Conservation (phyloP, 2,329 filamentous ascomycete species). For the Blastomyces emzantsi region DNA sequence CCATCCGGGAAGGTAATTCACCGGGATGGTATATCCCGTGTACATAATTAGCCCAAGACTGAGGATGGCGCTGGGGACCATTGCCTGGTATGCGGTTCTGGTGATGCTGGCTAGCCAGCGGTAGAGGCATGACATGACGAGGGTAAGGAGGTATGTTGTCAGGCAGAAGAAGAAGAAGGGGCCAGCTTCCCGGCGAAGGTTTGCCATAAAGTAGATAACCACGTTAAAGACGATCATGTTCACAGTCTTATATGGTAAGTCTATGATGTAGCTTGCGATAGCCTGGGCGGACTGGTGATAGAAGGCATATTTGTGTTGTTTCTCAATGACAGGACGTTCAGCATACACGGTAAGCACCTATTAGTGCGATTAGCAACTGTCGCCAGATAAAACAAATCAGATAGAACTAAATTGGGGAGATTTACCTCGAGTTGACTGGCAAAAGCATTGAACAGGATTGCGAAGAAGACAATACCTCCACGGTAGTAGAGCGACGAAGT, state of each 20-base stretch:
- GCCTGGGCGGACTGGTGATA: constrained; percentile 80
- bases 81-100: constrained; percentile 62
- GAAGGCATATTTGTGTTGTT: constrained; percentile 74
- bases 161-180: constrained; percentile 66
- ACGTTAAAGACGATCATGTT: constrained; percentile 70
- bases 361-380: neutral
- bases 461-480: constrained; percentile 77
- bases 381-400: neutral
- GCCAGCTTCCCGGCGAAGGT: constrained; percentile 62
- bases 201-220: constrained; percentile 77
- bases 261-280: constrained; percentile 66
- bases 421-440: constrained; percentile 64
- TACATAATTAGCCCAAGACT: constrained; percentile 39
- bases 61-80: constrained; percentile 47
- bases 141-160: constrained; percentile 55
- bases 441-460: constrained; percentile 77
- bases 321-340: constrained; percentile 85
- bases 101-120: constrained; percentile 64
- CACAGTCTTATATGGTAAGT: constrained; percentile 70
- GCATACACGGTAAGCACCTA: constrained; percentile 61
- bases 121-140: constrained; percentile 70
- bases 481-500: constrained; percentile 52
- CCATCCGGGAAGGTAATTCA: constrained; percentile 65
- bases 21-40: constrained; percentile 39
- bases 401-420: neutral